Base-by-base conservation (phyloP, 208 protist species). In the Wallacemonas sp. region DNA sequence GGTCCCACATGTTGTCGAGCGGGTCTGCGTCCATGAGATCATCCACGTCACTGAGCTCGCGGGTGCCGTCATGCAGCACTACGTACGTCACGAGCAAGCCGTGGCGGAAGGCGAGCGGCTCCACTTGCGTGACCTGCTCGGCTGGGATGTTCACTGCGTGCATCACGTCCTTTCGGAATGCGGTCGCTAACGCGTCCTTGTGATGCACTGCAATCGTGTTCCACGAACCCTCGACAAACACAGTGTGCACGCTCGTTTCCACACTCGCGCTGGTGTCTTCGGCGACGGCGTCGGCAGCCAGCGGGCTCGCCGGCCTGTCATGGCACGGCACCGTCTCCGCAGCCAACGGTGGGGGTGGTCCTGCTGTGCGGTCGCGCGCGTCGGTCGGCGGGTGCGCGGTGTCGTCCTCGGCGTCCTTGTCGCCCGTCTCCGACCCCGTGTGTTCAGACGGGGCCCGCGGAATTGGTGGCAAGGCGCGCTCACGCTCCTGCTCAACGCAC, bases 1-100 rank as follows among this genome's bases (percentile, higher is more conserved):
- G 17, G 24, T 27, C 60, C 65, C 72, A 72, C 33, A 72, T 68
- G 5, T 58, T 29, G 33, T 33, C 39, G 21, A 77, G 65, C 1
- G 57, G 46, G 17, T 57, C 65, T 2, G 19, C 24, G 6, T 39
- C 43, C 27, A 77, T 21, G 46, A 68, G 21, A 16, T 68, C 49
- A 24, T 77, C 72, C 26, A 77, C 61, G 16, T 72, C 24, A 23
- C 43, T 46, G 41, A 61, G 19, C 16, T 66, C 9, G 39, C 2
- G 19, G 38, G 16, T 36, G 1, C n/a, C 32, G 34, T 58, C 43
- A 29, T 77, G 65, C 5, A 19, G 19, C 3, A 63, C 16, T 3
- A 63, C 57, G 39, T 63, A 63, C 4, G 39, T 63, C 17, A 63
- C 41, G 17, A 63, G 57, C 24, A 63, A 24, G 23, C 57, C 57